phyloP scores from a whole-genome alignment of 345 rosid genomes.

The Brassica carinata region DNA sequence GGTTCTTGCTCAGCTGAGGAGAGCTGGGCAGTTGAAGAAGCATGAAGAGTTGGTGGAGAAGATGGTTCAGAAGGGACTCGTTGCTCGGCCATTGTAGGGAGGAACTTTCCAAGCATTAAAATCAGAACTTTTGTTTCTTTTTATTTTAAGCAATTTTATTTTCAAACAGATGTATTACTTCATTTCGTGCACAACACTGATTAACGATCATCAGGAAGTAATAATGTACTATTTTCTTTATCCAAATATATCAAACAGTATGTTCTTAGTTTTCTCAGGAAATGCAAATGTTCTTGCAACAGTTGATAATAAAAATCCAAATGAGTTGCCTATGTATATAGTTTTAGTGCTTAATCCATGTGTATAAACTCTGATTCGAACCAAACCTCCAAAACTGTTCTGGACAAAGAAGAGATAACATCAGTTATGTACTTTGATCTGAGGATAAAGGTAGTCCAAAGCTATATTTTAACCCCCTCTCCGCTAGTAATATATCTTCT shows the following conservation, averaged over 20 bases:
- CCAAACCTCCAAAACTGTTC: neutral
- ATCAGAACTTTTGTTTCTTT: neutral
- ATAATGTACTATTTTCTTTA: neutral
- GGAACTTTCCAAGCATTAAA: constrained; percentile 22
- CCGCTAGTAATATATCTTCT: neutral
- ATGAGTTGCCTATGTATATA: neutral
- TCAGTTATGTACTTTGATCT: neutral
- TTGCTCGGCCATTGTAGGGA: constrained; percentile 40
- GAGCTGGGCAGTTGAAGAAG: constrained; percentile 81
- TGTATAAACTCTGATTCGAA: neutral
- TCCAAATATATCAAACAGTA: neutral
- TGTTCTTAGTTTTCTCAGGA: neutral
- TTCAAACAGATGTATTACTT: constrained; percentile 6
- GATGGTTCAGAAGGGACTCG: constrained; percentile 56
- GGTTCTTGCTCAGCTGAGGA: constrained; percentile 77
- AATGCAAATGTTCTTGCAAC: neutral
- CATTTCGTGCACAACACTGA: neutral
- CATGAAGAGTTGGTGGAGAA: constrained; percentile 93
- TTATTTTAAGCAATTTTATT: neutral
- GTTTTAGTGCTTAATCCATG: neutral
- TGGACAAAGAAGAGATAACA: neutral
- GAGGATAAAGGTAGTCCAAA: neutral
- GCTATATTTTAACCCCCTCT: neutral
- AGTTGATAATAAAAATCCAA: neutral
- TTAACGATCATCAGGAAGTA: neutral